phyloP scores from a whole-genome alignment of 371 early-diverging fungal species.

The Scutellospora calospora region DNA sequence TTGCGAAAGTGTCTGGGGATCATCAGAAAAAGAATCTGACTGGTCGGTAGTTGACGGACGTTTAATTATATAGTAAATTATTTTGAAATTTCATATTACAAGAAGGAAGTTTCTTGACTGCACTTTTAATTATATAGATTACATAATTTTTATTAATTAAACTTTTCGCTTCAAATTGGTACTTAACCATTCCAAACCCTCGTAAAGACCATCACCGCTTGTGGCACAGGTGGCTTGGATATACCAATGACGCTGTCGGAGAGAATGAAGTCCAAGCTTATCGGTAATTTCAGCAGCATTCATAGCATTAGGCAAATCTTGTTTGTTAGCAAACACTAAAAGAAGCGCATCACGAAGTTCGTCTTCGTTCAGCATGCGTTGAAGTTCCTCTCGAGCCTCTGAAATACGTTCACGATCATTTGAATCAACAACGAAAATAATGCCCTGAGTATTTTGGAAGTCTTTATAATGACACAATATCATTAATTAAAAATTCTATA shows the following conservation, averaged over 20 bases:
- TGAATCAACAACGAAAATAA: conserved; percentile 96
- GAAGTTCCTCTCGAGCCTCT: conserved; percentile 89
- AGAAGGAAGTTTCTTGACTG: too few relatives aligned
- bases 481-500: too few relatives aligned
- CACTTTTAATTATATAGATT: too few relatives aligned
- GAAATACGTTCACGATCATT: conserved; percentile 91
- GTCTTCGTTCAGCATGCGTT: conserved; percentile 90
- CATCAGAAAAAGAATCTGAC: too few relatives aligned
- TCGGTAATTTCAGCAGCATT: conserved; percentile 86
- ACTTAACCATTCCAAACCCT: conserved; percentile 88
- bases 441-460: conserved; percentile 90
- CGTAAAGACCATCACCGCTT: conserved; percentile 94
- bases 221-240: conserved; percentile 96
- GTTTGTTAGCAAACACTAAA: conserved; percentile 92
- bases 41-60: too few relatives aligned
- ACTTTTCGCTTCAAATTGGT: conserved; percentile 60
- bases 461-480: conserved; percentile 53
- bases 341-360: conserved; percentile 85
- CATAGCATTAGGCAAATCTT: conserved; percentile 92
- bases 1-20: too few relatives aligned
- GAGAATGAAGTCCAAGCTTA: conserved; percentile 82
- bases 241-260: conserved; percentile 90
- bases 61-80: too few relatives aligned
- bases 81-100: too few relatives aligned
- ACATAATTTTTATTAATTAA: conserved; percentile 47